phyloP scores from a whole-genome alignment of 371 early-diverging fungal species.

The Blakeslea trispora region DNA sequence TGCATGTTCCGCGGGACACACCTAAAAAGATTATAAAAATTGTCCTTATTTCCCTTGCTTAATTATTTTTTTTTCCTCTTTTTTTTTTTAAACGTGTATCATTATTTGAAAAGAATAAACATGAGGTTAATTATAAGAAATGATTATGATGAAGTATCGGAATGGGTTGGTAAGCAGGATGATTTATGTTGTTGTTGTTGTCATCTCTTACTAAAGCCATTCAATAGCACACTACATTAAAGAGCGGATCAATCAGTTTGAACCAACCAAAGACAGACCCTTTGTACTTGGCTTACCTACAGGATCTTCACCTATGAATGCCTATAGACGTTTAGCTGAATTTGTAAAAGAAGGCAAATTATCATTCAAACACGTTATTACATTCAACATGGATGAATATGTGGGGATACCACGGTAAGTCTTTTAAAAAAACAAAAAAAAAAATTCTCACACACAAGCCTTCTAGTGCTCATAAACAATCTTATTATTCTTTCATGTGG shows the following conservation, averaged over 20 bases:
- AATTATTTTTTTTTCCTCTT: too few relatives aligned
- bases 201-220: too few relatives aligned
- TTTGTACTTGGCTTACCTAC: constrained; percentile 89
- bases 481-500: constrained; percentile 90
- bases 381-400: constrained; percentile 82
- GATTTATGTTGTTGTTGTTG: constrained; percentile 10
- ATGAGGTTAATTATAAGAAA: constrained; percentile 76
- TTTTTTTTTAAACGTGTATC: too few relatives aligned
- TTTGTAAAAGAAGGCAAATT: constrained; percentile 61
- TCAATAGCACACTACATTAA: constrained; percentile 84
- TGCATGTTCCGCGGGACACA: too few relatives aligned
- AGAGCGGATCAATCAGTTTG: constrained; percentile 78
- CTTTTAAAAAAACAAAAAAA: background rate
- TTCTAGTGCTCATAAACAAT: constrained; percentile 74
- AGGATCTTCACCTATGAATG: constrained; percentile 82
- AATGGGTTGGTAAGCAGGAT: constrained; percentile 57
- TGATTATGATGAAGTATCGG: constrained; percentile 66
- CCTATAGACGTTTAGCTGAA: constrained; percentile 67
- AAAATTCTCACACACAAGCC: constrained; percentile 6
- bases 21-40: too few relatives aligned
- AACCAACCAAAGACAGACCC: constrained; percentile 72
- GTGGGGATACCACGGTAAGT: constrained; percentile 45
- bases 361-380: constrained; percentile 63
- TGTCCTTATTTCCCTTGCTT: too few relatives aligned
- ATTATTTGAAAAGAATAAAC: constrained; percentile 12